A percentile compares a stretch with the other conserved stretches of the same genome.
phyloP scores from a whole-genome alignment of 495 filamentous ascomycete genomes.

The Aspergillus coremiiformis region DNA sequence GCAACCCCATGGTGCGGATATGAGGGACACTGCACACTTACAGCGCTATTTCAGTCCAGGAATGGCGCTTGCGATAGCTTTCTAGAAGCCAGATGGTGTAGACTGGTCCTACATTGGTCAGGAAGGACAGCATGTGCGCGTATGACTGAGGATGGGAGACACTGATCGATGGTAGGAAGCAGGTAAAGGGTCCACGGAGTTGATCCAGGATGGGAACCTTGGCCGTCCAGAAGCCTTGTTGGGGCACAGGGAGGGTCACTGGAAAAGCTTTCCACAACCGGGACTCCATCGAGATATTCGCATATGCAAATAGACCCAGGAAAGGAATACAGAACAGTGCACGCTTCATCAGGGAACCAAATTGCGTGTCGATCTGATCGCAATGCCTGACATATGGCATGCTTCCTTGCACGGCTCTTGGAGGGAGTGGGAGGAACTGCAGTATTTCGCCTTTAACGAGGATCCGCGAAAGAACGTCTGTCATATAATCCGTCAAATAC shows the following conservation, averaged over 20 bases:
- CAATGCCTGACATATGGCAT: constrained; percentile 3
- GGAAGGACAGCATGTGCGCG: constrained; percentile 15
- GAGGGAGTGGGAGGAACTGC: constrained; percentile 2
- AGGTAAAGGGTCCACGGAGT: constrained; percentile 2
- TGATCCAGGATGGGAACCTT: constrained; percentile 9
- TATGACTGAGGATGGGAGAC: constrained; percentile 3
- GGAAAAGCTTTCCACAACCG: neutral
- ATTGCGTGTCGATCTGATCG: neutral
- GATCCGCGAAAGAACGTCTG: neutral
- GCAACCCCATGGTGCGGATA: no score
- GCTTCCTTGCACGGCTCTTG: neutral
- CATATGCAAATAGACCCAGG: neutral
- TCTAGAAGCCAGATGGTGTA: constrained; percentile 19
- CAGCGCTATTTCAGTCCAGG: neutral
- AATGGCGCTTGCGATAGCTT: constrained; percentile 11
- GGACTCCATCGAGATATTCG: neutral
- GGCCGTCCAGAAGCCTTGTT: constrained; percentile 1
- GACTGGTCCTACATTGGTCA: constrained; percentile 9
- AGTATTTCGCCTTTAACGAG: neutral
- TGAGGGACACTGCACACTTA: no score
- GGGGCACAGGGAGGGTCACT: neutral
- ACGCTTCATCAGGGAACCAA: neutral
- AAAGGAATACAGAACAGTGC: constrained; percentile 5
- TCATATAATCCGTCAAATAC: neutral
- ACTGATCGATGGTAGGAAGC: constrained; percentile 15